These are phyloP conservation scores for Paecilomyces sp. DNA, from an alignment of 2,329 filamentous ascomycete species.

Conservation along the genomic window DNA sequence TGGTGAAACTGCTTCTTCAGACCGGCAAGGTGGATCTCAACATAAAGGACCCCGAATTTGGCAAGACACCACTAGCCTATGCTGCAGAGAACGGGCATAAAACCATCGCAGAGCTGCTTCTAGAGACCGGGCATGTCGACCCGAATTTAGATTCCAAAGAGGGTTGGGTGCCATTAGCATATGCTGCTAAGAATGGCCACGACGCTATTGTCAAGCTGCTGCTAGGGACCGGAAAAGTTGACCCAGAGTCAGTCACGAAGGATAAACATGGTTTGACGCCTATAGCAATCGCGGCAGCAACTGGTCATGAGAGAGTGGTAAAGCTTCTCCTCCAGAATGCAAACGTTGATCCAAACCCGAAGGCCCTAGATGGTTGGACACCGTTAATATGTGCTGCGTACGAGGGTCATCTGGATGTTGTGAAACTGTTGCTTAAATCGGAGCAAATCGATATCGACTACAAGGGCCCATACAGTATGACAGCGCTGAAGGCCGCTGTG, in stretches of 20 bases:
- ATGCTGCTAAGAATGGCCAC: background rate
- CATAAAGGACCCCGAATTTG: background rate
- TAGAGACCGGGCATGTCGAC: background rate
- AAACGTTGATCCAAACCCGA: background rate
- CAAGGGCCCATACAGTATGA: background rate
- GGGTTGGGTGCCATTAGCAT: background rate
- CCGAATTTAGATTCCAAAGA: background rate
- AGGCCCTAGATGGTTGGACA: background rate
- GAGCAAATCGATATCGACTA: background rate
- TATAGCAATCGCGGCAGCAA: background rate
- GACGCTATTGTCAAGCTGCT: background rate
- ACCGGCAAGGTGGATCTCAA: background rate
- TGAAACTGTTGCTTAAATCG: background rate
- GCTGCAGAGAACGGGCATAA: background rate
- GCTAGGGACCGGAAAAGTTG: background rate
- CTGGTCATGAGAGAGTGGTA: background rate
- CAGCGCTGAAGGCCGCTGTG: background rate
- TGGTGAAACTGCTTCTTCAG: background rate
- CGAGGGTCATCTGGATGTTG: background rate
- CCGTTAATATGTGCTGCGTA: background rate
- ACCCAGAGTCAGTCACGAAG: background rate
- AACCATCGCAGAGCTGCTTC: background rate
- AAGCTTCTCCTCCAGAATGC: background rate
- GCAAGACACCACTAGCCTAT: background rate
- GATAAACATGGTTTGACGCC: background rate